Evolutionary conservation across 305 asterid species (phyloP).

Genomic region (Rubia tinctorum): DNA sequence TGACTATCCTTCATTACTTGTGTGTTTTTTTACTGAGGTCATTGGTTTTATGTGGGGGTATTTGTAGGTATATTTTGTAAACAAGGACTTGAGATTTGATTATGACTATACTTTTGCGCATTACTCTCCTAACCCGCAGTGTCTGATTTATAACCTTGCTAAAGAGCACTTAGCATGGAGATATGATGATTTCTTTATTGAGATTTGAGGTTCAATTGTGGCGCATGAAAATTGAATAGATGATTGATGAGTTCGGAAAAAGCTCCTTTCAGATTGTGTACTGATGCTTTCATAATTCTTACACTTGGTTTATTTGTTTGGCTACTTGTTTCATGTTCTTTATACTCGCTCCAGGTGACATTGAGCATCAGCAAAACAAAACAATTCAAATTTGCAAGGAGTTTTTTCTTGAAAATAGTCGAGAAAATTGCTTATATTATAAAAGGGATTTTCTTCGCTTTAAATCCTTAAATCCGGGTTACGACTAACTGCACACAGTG

Average conservation of each 20-base stretch:
- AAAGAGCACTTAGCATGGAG: constrained; percentile 60
- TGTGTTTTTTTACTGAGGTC: constrained; percentile 8
- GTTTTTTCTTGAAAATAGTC: too few relatives aligned
- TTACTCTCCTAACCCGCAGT: constrained; percentile 79
- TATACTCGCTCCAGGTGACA: too few relatives aligned
- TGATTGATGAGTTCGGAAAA: background rate
- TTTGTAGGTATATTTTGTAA: constrained; percentile 74
- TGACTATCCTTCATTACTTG: background rate
- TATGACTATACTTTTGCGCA: constrained; percentile 97
- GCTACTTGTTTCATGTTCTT: too few relatives aligned
- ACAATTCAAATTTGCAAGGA: too few relatives aligned
- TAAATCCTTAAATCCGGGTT: too few relatives aligned
- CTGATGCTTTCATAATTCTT: background rate
- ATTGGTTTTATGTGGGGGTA: constrained; percentile 27
- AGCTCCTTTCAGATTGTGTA: background rate
- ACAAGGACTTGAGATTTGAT: constrained; percentile 90
- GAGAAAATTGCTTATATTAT: too few relatives aligned
- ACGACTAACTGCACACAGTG: too few relatives aligned
- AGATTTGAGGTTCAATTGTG: background rate
- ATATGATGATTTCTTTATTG: background rate
- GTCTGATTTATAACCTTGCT: constrained; percentile 86
- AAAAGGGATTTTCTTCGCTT: too few relatives aligned
- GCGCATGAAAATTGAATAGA: background rate
- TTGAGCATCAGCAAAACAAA: too few relatives aligned
- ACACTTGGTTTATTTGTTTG: too few relatives aligned